phyloP scores from a whole-genome alignment of 2,329 filamentous ascomycete genomes.

The Ophiostoma tasmaniense region DNA sequence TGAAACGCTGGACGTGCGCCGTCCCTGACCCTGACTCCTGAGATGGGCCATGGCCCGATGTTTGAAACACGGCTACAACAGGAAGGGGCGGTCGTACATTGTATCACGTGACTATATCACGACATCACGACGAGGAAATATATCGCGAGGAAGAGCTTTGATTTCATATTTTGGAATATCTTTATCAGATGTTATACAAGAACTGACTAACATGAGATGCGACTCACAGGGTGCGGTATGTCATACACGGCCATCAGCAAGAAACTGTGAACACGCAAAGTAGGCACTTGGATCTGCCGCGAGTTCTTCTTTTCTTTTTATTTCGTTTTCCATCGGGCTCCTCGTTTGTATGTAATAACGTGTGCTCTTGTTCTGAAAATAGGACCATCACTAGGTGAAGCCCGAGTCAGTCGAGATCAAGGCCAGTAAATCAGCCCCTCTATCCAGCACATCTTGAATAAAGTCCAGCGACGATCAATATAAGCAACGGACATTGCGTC shows the following conservation, averaged over 20 bases:
- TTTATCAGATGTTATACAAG: not conserved
- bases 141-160: not conserved
- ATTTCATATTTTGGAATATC: not conserved
- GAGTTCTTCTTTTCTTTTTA: too few species aligned
- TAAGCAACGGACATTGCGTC: not conserved
- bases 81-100: not conserved
- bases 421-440: not conserved
- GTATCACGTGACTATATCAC: not conserved
- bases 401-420: not conserved
- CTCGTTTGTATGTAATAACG: too few species aligned
- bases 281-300: too few species aligned
- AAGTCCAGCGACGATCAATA: not conserved
- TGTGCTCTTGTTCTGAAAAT: not conserved
- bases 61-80: not conserved
- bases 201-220: not conserved
- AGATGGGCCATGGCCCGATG: not conserved
- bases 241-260: too few species aligned
- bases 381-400: not conserved
- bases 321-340: too few species aligned
- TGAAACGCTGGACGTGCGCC: not conserved
- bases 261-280: not conserved
- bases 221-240: too few species aligned
- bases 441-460: too few species aligned
- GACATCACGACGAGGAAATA: not conserved
- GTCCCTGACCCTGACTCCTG: not conserved